These are phyloP conservation scores for Penicillium psychrosexuale DNA, from an alignment of 2,329 filamentous ascomycete genomes.

Conservation along the genomic window DNA sequence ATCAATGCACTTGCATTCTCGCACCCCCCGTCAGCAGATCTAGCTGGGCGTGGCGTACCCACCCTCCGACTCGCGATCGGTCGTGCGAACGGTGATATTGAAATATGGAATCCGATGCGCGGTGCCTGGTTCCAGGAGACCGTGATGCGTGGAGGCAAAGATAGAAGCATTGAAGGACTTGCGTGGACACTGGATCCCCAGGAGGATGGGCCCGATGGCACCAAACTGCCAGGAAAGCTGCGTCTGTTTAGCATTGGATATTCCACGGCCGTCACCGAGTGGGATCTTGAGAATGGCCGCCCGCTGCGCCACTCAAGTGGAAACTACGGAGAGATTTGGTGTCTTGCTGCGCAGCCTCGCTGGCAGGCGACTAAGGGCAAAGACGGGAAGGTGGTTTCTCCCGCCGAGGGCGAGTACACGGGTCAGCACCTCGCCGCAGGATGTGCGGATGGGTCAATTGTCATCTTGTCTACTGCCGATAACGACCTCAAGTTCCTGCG, in stretches of 20 bases:
- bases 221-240: slow-evolving; percentile 65
- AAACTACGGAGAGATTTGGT: slow-evolving; percentile 96
- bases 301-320: slow-evolving; percentile 81
- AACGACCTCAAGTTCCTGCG: slow-evolving; percentile 76
- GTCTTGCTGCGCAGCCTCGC: slow-evolving; percentile 79
- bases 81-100: slow-evolving; percentile 90
- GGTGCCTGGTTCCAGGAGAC: slow-evolving; percentile 88
- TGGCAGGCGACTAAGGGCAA: slow-evolving; percentile 41
- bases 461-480: slow-evolving; percentile 82
- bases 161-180: slow-evolving; percentile 83
- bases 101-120: slow-evolving; percentile 89
- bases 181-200: slow-evolving; percentile 87
- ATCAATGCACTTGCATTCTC: slow-evolving; percentile 97
- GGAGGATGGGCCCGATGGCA: slow-evolving; percentile 56
- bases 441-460: slow-evolving; percentile 86
- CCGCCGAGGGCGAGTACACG: slow-evolving; percentile 40
- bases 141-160: slow-evolving; percentile 76
- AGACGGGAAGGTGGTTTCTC: slow-evolving; percentile 34
- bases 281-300: slow-evolving; percentile 78
- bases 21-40: slow-evolving; percentile 57
- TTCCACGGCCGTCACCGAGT: slow-evolving; percentile 88
- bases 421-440: slow-evolving; percentile 74
- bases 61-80: slow-evolving; percentile 80
- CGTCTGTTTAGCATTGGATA: slow-evolving; percentile 96
- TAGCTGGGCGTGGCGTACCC: slow-evolving; percentile 49